A percentile compares a stretch with the other conserved stretches of the same genome.
These are phyloP conservation scores for Plasmodium yoelii DNA, from an alignment of 169 alveolate genomes.

Conservation along the genomic window DNA sequence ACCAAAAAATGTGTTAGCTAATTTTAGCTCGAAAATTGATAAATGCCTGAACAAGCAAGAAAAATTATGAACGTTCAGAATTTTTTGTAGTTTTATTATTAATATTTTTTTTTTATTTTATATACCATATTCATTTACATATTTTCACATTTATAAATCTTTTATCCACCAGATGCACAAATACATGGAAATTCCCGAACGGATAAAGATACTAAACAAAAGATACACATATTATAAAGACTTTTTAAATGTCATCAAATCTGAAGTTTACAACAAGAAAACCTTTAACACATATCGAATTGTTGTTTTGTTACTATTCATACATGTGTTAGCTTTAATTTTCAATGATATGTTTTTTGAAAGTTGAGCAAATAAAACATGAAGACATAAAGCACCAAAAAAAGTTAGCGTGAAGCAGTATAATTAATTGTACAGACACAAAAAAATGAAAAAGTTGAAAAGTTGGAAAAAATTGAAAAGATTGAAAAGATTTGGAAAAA, in stretches of 20 bases:
- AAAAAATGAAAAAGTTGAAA: not conserved
- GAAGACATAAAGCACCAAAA: not conserved
- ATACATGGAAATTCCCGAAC: constrained; percentile 74
- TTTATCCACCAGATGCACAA: constrained; percentile 37
- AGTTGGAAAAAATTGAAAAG: not conserved
- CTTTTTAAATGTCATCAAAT: constrained; percentile 59
- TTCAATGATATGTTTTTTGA: constrained; percentile 56
- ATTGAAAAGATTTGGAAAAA: too few relatives aligned
- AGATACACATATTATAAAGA: constrained; percentile 73
- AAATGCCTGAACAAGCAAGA: not conserved
- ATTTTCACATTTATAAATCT: not conserved
- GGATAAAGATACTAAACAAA: constrained; percentile 63
- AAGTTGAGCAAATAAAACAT: constrained; percentile 3
- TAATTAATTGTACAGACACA: not conserved
- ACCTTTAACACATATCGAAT: constrained; percentile 52
- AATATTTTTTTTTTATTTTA: too few relatives aligned
- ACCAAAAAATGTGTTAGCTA: too few relatives aligned
- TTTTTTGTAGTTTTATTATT: too few relatives aligned
- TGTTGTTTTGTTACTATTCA: constrained; percentile 53
- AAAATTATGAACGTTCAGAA: not conserved
- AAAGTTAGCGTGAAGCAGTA: not conserved
- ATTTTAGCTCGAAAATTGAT: too few relatives aligned
- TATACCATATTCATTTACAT: too few relatives aligned
- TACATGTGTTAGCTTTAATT: constrained; percentile 68
- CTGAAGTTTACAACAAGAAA: constrained; percentile 65